Percentiles rank a stretch among this genome's conserved stretches.
Evolutionary conservation across 202 grass and related monocot genomes (phyloP).

Genomic region (Setaria viridis): DNA sequence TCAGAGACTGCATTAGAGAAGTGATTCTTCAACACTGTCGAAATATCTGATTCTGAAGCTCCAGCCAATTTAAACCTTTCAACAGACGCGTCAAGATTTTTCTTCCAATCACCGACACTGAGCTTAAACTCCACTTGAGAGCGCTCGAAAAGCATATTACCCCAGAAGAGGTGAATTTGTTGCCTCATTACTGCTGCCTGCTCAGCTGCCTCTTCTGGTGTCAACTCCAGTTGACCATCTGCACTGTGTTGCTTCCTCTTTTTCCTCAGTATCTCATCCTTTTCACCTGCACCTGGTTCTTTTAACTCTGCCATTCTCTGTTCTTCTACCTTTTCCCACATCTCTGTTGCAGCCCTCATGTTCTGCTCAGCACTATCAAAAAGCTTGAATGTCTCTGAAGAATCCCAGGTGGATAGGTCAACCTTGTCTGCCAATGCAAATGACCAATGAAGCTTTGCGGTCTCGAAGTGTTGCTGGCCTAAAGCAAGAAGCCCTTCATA

Average conservation of each 20-base stretch:
- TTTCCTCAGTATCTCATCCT: constrained; percentile 73
- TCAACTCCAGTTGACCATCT: constrained; percentile 72
- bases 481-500: constrained; percentile 98
- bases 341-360: constrained; percentile 90
- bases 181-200: constrained; percentile 88
- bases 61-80: constrained; percentile 94
- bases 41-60: constrained; percentile 93
- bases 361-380: constrained; percentile 88
- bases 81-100: constrained; percentile 83
- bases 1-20: constrained; percentile 70
- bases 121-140: constrained; percentile 98
- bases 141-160: constrained; percentile 98
- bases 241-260: constrained; percentile 60
- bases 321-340: constrained; percentile 98
- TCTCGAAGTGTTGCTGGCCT: constrained; percentile 97
- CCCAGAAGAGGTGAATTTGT: constrained; percentile 99
- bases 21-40: constrained; percentile 88
- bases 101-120: constrained; percentile 74
- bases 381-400: constrained; percentile 77
- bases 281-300: constrained; percentile 64
- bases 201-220: constrained; percentile 80
- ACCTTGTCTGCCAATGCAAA: constrained; percentile 87
- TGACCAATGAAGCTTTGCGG: constrained; percentile 96
- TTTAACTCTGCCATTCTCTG: constrained; percentile 82
- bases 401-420: constrained; percentile 87